A percentile compares a stretch with the other conserved stretches of the same genome.
phyloP scores from a whole-genome alignment of 1,284 basidiomycete species.

The Stygiomarasmius scandens region DNA sequence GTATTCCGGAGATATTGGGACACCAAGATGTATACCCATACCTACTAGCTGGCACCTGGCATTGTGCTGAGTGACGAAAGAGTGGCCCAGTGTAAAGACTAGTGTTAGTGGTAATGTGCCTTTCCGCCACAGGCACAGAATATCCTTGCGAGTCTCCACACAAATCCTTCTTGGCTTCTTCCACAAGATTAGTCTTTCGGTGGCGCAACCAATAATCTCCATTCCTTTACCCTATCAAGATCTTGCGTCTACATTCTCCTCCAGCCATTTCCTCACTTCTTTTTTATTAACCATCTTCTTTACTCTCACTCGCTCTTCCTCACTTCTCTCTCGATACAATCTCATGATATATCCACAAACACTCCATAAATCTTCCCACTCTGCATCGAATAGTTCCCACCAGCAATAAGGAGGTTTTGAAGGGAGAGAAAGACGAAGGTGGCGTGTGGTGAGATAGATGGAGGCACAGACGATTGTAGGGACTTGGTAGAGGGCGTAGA shows the following conservation, averaged over 20 bases:
- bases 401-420: constrained; percentile 68
- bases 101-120: too few species aligned
- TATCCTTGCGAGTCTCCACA: too few species aligned
- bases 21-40: too few species aligned
- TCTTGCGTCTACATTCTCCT: constrained; percentile 33
- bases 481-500: constrained; percentile 86
- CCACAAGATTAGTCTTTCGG: too few species aligned
- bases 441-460: constrained; percentile 76
- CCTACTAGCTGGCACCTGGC: too few species aligned
- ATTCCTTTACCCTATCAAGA: too few species aligned
- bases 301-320: constrained; percentile 45
- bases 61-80: too few species aligned
- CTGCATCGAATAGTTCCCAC: constrained; percentile 89
- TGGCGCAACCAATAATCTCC: too few species aligned
- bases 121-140: too few species aligned
- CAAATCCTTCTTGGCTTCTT: too few species aligned
- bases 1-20: too few species aligned
- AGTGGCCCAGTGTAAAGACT: too few species aligned
- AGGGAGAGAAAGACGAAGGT: constrained; percentile 73
- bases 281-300: constrained; percentile 66
- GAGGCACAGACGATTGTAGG: constrained; percentile 88
- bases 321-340: constrained; percentile 61
- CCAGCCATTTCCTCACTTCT: constrained; percentile 76
- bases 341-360: constrained; percentile 81
- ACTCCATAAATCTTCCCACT: constrained; percentile 83